These are phyloP conservation scores for Ogataea sp. DNA, from an alignment of 805 yeast species.

Conservation along the genomic window DNA sequence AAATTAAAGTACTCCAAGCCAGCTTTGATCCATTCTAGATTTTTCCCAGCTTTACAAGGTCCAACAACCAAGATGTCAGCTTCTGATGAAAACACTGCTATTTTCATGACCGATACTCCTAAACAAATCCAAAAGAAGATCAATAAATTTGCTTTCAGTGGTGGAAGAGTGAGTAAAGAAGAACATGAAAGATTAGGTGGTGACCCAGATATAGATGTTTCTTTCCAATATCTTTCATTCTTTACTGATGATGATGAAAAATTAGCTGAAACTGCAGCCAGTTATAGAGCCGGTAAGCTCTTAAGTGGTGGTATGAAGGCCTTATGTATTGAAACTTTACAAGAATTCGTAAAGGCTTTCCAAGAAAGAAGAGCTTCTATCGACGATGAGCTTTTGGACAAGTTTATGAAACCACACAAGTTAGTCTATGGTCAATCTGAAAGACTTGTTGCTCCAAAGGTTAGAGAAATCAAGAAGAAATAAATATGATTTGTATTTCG, in stretches of 20 bases:
- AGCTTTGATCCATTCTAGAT: conserved; percentile 84
- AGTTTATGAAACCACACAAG: conserved; percentile 81
- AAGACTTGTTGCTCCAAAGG: conserved; percentile 65
- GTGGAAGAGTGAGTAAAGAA: conserved; percentile 82
- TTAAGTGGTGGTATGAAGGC: conserved; percentile 92
- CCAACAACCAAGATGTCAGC: conserved; percentile 97
- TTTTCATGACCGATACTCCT: conserved; percentile 91
- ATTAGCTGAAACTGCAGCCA: conserved; percentile 50
- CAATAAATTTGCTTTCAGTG: conserved; percentile 94
- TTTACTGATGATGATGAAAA: conserved; percentile 84
- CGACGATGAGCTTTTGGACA: conserved; percentile 49
- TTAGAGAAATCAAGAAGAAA: conserved; percentile 34
- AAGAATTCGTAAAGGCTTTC: conserved; percentile 70
- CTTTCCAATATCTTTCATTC: conserved; percentile 87
- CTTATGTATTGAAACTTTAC: conserved; percentile 71
- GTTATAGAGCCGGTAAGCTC: conserved; percentile 72
- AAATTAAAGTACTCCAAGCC: conserved; percentile 89
- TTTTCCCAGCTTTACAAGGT: conserved; percentile 98
- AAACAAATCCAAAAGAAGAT: conserved; percentile 89
- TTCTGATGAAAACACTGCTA: conserved; percentile 81
- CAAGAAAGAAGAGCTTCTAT: conserved; percentile 70
- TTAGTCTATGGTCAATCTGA: conserved; percentile 67
- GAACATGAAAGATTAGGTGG: conserved; percentile 91
- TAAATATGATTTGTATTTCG: neutral
- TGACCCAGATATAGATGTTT: conserved; percentile 90